Percentiles rank a stretch among this genome's conserved stretches.
These are phyloP conservation scores for Rhodotorula sp. DNA, from an alignment of 1,284 basidiomycete species.

Conservation along the genomic window DNA sequence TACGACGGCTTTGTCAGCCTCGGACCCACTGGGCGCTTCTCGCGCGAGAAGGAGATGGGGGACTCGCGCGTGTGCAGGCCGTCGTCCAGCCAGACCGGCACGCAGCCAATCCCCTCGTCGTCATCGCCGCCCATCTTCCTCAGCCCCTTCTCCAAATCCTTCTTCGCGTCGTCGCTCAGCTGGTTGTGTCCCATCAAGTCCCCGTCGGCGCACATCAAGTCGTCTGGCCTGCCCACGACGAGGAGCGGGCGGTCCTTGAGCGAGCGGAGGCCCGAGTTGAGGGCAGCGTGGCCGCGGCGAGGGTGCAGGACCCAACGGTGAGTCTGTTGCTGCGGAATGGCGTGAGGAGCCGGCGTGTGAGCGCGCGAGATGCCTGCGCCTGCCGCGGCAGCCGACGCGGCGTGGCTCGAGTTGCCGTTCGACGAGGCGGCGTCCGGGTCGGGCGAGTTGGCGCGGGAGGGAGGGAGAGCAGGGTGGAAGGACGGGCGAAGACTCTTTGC, in stretches of 20 bases:
- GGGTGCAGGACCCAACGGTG: slow-evolving; percentile 70
- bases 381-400: not conserved
- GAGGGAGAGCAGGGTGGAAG: slow-evolving; percentile 35
- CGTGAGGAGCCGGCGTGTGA: slow-evolving; percentile 1
- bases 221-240: slow-evolving; percentile 91
- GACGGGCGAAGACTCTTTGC: slow-evolving; percentile 31
- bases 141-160: slow-evolving; percentile 38
- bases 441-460: slow-evolving; percentile 19
- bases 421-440: slow-evolving; percentile 1
- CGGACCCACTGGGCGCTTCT: too few relatives aligned
- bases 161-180: slow-evolving; percentile 30
- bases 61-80: slow-evolving; percentile 30
- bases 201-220: slow-evolving; percentile 58
- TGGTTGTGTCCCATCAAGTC: slow-evolving; percentile 45
- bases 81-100: slow-evolving; percentile 41
- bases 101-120: slow-evolving; percentile 36
- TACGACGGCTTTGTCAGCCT: not conserved
- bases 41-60: too few relatives aligned
- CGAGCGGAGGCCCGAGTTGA: slow-evolving; percentile 88
- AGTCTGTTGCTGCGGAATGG: slow-evolving; percentile 11
- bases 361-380: not conserved
- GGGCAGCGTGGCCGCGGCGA: slow-evolving; percentile 87
- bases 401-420: not conserved
- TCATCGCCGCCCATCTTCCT: slow-evolving; percentile 27
- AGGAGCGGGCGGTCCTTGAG: slow-evolving; percentile 79